Evolutionary conservation across 148 eudicot species (phyloP), one percentile per base, ranked within the genome.

Genomic region (Rhododendron griersonianum): DNA sequence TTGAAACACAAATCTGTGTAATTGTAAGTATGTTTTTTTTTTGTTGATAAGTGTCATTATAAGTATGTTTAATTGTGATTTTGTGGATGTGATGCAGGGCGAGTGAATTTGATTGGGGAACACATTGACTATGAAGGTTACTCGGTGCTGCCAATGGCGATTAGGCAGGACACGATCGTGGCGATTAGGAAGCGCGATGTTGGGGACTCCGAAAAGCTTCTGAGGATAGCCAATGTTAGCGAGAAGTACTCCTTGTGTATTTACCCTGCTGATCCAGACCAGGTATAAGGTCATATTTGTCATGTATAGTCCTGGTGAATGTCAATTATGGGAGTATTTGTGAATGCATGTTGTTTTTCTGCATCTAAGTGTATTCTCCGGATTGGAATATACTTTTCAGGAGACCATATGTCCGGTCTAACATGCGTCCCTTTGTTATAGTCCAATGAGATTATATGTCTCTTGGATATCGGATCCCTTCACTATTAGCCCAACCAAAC

Each of bases 51-150:
- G 45, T 41, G 8, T 41, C 45, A 41, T 41, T 41, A 41, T 41
- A 41, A 41, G 45, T 41, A 53, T 53, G 57, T 53, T 53, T 25
- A 11, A 67, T 25, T 67, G 75, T 80, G 98, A 97, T 85, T 11
- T 80, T 80, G 81, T 45, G 50, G 51, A 80, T 80, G 63, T 51
- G 63, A 51, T 25, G 81, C 81, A 47, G 53, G 81, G 57, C 87
- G 99, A 78, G 98, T 96, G 89, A 95, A 96, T 90, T 90, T 95
- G 98, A 96, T 96, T 37, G 99, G 99, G n/a, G 98, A 95, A 81
- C 99, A 96, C 85, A 93, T 96, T 67, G 98, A 96, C 79, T 96
- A 96, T 85, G 99, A 96, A 87, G 99, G 99, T 11, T 96, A 96
- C 87, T 96, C 98, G 9, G 98, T 96, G 85, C 90, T 96, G 90